phyloP scores from a whole-genome alignment of 2,329 filamentous ascomycete species.

The Fusarium albosuccineum region DNA sequence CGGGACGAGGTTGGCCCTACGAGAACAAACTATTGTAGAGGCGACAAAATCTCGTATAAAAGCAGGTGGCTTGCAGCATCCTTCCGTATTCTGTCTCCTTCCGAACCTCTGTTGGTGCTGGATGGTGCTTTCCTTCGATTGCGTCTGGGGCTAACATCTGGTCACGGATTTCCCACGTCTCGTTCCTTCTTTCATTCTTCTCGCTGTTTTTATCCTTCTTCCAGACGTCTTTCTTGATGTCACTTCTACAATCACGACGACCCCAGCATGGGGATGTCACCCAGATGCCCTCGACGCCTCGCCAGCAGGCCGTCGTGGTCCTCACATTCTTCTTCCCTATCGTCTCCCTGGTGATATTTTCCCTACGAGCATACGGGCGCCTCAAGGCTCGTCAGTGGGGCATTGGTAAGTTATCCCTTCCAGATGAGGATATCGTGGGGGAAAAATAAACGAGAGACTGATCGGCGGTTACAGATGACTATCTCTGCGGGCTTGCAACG shows the following conservation, averaged over 20 bases:
- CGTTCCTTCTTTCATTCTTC: slow-evolving; percentile 3
- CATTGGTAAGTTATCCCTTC: slow-evolving; percentile 17
- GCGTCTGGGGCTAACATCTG: slow-evolving; percentile 5
- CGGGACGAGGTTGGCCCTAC: neutral
- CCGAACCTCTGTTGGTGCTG: slow-evolving; percentile 1
- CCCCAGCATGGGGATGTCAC: slow-evolving; percentile 17
- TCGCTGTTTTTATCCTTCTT: neutral
- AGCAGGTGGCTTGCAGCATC: slow-evolving; percentile 4
- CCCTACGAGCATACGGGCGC: slow-evolving; percentile 21
- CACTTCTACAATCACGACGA: slow-evolving; percentile 12
- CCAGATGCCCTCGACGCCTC: slow-evolving; percentile 13
- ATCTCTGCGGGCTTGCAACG: slow-evolving; percentile 26
- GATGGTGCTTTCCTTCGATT: neutral
- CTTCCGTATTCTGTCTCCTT: neutral
- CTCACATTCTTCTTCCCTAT: slow-evolving; percentile 24
- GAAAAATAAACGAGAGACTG: slow-evolving; percentile 6
- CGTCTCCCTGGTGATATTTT: slow-evolving; percentile 14
- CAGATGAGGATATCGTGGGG: neutral
- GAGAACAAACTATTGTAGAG: neutral
- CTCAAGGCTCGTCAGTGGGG: slow-evolving; percentile 26
- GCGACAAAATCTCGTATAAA: slow-evolving; percentile 5
- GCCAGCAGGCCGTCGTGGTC: slow-evolving; percentile 14
- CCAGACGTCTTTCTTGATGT: slow-evolving; percentile 6
- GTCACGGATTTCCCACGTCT: neutral
- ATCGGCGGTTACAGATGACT: slow-evolving; percentile 18